phyloP scores from a whole-genome alignment of 2,329 filamentous ascomycete species.

The Zasmidium cellare region DNA sequence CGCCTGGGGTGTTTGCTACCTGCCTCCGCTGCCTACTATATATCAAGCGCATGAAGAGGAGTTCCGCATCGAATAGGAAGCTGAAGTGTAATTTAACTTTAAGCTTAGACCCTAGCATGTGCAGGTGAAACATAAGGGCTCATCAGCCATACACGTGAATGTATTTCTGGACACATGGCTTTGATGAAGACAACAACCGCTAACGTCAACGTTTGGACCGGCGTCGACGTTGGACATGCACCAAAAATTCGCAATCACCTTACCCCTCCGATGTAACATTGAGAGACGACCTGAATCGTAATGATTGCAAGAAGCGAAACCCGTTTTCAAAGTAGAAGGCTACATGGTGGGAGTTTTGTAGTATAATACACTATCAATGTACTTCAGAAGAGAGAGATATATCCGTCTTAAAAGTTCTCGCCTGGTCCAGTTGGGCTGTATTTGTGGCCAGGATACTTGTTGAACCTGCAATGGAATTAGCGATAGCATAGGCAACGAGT shows the following conservation, averaged over 20 bases:
- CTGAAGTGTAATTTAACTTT: not conserved
- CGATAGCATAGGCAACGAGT: not conserved
- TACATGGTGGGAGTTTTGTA: too few species aligned
- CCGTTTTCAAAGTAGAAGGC: too few species aligned
- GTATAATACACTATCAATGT: too few species aligned
- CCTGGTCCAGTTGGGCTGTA: slow-evolving; percentile 23
- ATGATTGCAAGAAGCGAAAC: too few species aligned
- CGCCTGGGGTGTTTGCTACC: too few species aligned
- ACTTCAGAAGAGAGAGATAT: too few species aligned
- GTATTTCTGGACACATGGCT: not conserved
- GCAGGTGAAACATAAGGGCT: not conserved
- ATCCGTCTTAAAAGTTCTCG: slow-evolving; percentile 22
- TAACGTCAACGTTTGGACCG: not conserved
- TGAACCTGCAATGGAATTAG: slow-evolving; percentile 5
- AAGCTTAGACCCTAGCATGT: not conserved
- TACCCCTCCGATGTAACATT: too few species aligned
- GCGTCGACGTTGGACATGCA: not conserved
- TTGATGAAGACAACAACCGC: not conserved
- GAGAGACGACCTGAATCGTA: too few species aligned
- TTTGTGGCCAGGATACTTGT: slow-evolving; percentile 22
- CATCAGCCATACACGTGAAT: not conserved
- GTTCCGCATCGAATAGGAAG: not conserved
- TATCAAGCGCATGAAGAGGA: too few species aligned
- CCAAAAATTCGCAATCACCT: too few species aligned
- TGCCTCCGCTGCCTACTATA: too few species aligned